Percentiles rank a stretch among this genome's conserved stretches.
Conservation (phyloP, 176 grass and related monocot genomes). For the Aechmea fasciata region DNA sequence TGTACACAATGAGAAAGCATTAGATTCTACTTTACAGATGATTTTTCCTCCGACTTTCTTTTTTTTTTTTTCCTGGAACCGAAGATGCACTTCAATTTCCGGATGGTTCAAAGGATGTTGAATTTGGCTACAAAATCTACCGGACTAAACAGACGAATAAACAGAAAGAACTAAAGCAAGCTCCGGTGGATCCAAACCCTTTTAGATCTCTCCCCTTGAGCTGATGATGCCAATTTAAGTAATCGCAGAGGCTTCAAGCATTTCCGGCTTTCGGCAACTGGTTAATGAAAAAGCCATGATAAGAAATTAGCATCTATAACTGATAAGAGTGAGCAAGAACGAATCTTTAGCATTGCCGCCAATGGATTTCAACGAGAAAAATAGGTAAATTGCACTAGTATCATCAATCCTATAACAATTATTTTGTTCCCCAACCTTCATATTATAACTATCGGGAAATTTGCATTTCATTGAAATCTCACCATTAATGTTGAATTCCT, state of each 20-base stretch:
- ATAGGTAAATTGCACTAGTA: neutral
- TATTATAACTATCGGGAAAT: neutral
- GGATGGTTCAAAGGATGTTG: neutral
- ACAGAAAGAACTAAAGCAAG: constrained; percentile 10
- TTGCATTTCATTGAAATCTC: too few species aligned
- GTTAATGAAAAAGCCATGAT: neutral
- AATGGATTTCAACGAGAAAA: neutral
- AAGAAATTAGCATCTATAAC: neutral
- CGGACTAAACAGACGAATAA: neutral
- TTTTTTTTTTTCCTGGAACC: neutral
- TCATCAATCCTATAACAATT: neutral
- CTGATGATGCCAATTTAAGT: neutral
- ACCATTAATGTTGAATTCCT: too few species aligned
- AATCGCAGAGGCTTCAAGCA: neutral
- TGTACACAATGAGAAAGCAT: constrained; percentile 10
- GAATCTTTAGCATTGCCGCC: neutral
- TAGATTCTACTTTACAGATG: constrained; percentile 11
- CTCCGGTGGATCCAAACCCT: neutral
- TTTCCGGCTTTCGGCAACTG: constrained; percentile 7
- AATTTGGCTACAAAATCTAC: neutral
- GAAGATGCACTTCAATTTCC: constrained; percentile 1
- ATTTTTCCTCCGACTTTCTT: neutral
- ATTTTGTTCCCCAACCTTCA: too few species aligned
- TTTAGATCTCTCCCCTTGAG: neutral
- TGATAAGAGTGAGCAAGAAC: neutral